Conservation (phyloP, 192 early-diverging fungal genomes). For the Helicostylum pulchrum region DNA sequence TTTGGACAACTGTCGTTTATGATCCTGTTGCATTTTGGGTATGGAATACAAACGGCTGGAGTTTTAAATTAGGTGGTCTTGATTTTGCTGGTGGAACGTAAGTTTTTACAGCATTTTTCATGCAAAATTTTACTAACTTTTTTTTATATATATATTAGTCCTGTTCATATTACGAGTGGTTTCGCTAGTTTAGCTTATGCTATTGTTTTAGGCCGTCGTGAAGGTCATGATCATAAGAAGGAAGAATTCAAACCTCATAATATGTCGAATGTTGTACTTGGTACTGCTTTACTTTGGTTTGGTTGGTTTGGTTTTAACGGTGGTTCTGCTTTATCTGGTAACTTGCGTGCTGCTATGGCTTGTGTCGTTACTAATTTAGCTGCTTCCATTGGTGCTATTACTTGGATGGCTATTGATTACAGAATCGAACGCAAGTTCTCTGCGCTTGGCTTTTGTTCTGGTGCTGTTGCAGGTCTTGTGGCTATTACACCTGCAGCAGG, state of each 20-base stretch:
- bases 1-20: slow-evolving; percentile 93
- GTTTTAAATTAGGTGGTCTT: slow-evolving; percentile 63
- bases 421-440: slow-evolving; percentile 79
- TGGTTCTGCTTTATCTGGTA: slow-evolving; percentile 77
- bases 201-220: slow-evolving; percentile 80
- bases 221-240: slow-evolving; percentile 53
- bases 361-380: slow-evolving; percentile 83
- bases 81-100: slow-evolving; percentile 93
- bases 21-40: slow-evolving; percentile 95
- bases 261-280: slow-evolving; percentile 86
- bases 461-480: slow-evolving; percentile 88
- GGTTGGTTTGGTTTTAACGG: slow-evolving; percentile 80
- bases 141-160: slow-evolving; percentile 22
- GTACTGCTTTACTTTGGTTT: slow-evolving; percentile 25
- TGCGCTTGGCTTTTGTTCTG: slow-evolving; percentile 91
- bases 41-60: slow-evolving; percentile 87
- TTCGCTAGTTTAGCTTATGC: slow-evolving; percentile 87
- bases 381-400: slow-evolving; percentile 73
- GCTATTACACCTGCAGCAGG: slow-evolving; percentile 92
- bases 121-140: no score
- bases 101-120: no score
- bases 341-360: slow-evolving; percentile 84
- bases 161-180: slow-evolving; percentile 91
- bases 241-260: slow-evolving; percentile 82
- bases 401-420: slow-evolving; percentile 84